Evolutionary conservation across 1,284 basidiomycete species (phyloP).

Genomic region (Malassezia equina): DNA sequence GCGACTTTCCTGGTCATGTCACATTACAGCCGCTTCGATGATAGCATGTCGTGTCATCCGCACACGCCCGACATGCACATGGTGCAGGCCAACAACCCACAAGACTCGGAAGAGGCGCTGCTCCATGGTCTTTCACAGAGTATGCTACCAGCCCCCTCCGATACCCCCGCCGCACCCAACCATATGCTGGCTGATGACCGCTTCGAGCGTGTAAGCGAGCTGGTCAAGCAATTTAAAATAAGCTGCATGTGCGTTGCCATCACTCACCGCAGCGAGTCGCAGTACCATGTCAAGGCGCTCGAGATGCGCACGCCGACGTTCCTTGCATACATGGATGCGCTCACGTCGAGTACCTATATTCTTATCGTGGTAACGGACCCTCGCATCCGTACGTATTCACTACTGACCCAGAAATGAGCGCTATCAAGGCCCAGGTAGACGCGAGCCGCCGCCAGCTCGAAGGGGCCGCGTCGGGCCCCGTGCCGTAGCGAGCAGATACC

Average conservation of each 20-base stretch:
- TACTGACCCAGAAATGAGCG: constrained; percentile 61
- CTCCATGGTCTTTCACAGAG: constrained; percentile 6
- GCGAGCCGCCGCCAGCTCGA: constrained; percentile 55
- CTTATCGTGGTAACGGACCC: constrained; percentile 79
- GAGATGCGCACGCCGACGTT: constrained; percentile 52
- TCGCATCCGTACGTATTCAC: constrained; percentile 59
- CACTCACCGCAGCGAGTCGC: constrained; percentile 22
- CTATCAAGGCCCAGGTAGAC: constrained; percentile 69
- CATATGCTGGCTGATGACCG: constrained; percentile 61
- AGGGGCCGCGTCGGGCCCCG: not conserved
- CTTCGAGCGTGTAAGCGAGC: constrained; percentile 88
- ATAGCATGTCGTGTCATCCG: not conserved
- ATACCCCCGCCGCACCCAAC: constrained; percentile 32
- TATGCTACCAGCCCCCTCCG: constrained; percentile 47
- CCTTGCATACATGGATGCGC: constrained; percentile 82
- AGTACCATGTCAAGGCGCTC: constrained; percentile 35
- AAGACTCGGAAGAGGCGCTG: constrained; percentile 4
- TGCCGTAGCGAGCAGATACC: not conserved
- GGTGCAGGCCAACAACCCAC: not conserved
- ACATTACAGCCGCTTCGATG: not conserved
- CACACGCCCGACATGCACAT: constrained; percentile 2
- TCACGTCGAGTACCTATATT: constrained; percentile 89
- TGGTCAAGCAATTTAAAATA: constrained; percentile 88
- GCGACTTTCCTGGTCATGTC: constrained; percentile 93
- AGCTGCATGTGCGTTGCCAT: constrained; percentile 57